These are phyloP conservation scores for Ceratocystis cubensis DNA, from an alignment of 2,329 filamentous ascomycete genomes.

Conservation along the genomic window DNA sequence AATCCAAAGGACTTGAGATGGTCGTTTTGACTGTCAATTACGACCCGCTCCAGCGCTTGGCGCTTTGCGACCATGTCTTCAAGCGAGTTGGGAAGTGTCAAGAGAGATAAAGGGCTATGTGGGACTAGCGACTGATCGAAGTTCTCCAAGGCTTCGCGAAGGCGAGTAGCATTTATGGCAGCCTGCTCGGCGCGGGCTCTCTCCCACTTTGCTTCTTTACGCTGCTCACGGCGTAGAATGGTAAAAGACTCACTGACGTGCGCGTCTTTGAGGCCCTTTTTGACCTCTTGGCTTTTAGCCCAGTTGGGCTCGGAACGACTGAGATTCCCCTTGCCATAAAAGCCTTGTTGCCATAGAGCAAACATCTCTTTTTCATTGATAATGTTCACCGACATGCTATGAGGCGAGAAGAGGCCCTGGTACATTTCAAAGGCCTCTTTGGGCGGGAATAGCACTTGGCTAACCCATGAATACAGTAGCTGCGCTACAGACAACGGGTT, in stretches of 20 bases:
- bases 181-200: constrained; percentile 79
- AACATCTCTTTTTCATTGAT: constrained; percentile 62
- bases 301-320: constrained; percentile 93
- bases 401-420: constrained; percentile 64
- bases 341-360: constrained; percentile 89
- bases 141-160: constrained; percentile 32
- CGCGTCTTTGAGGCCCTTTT: constrained; percentile 48
- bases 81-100: constrained; percentile 45
- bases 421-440: constrained; percentile 54
- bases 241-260: constrained; percentile 77
- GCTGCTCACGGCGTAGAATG: constrained; percentile 61
- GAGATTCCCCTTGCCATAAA: constrained; percentile 87
- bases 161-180: constrained; percentile 58
- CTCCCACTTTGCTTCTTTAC: constrained; percentile 78
- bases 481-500: constrained; percentile 83
- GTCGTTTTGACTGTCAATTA: constrained; percentile 17
- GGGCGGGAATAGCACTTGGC: constrained; percentile 54
- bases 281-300: constrained; percentile 69
- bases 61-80: constrained; percentile 27
- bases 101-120: constrained; percentile 34
- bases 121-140: constrained; percentile 24
- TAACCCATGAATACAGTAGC: constrained; percentile 63
- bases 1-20: constrained; percentile 16
- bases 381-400: constrained; percentile 73
- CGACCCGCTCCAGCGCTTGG: constrained; percentile 5